phyloP scores from a whole-genome alignment of 23 red algal species.

The Agarophyton chilense region DNA sequence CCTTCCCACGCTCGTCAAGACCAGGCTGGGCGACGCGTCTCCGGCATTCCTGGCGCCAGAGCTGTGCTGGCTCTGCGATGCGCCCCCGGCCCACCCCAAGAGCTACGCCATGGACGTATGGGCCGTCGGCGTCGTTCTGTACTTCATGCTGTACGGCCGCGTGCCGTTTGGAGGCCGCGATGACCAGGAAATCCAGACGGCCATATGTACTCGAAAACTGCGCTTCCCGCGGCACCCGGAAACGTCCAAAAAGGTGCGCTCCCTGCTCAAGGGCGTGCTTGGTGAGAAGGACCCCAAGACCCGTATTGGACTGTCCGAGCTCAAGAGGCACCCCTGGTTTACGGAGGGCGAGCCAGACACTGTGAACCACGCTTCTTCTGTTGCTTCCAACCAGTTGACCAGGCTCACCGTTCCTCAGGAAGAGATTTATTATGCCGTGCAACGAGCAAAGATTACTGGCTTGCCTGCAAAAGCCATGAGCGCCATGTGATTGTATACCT shows the following conservation, averaged over 20 bases:
- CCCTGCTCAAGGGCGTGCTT: constrained; percentile 67
- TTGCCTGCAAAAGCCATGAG: neutral
- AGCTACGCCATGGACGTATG: constrained; percentile 88
- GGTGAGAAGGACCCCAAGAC: constrained; percentile 78
- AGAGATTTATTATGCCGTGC: constrained; percentile 58
- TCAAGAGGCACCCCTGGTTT: constrained; percentile 77
- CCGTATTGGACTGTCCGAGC: constrained; percentile 60
- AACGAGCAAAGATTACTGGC: constrained; percentile 39
- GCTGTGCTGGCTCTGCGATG: constrained; percentile 77
- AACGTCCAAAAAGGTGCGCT: constrained; percentile 59
- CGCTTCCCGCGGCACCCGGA: constrained; percentile 67
- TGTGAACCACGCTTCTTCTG: neutral
- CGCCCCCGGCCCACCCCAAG: constrained; percentile 45
- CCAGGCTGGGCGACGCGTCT: constrained; percentile 61
- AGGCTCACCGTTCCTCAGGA: constrained; percentile 49
- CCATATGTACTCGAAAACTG: constrained; percentile 53
- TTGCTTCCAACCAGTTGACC: neutral
- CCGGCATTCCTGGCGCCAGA: constrained; percentile 83
- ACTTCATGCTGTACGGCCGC: constrained; percentile 84
- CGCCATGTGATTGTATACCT: neutral
- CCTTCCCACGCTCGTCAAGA: constrained; percentile 22
- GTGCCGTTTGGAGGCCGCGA: constrained; percentile 79
- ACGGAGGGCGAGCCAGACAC: constrained; percentile 37
- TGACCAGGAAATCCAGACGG: constrained; percentile 55
- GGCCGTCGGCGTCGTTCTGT: constrained; percentile 89